Evolutionary conservation across 1,139 yeast genomes (phyloP).

Genomic region (Yamadazyma epiphylla): DNA sequence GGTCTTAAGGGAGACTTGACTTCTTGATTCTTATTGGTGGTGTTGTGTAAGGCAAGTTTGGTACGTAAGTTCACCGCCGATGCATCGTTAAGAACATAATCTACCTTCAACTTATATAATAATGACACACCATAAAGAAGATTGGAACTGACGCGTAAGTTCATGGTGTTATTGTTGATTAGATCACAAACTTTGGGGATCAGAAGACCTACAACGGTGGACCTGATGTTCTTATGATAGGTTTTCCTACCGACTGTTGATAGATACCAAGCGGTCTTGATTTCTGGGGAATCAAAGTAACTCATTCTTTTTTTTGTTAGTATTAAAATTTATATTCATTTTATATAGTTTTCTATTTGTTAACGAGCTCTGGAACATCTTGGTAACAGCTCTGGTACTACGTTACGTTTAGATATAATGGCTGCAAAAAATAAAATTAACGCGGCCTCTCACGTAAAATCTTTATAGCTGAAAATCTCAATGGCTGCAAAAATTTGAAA

Average conservation of each 20-base stretch:
- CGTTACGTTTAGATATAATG: conserved; percentile 1
- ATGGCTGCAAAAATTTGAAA: conserved; percentile 4
- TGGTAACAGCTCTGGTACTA: too few relatives aligned
- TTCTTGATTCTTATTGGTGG: background rate
- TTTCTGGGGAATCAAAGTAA: conserved; percentile 2
- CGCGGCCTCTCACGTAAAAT: too few relatives aligned
- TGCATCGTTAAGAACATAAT: conserved; percentile 38
- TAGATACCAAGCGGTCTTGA: conserved; percentile 9
- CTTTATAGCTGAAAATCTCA: too few relatives aligned
- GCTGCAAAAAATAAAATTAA: too few relatives aligned
- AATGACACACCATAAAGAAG: conserved; percentile 56
- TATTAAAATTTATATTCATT: too few relatives aligned
- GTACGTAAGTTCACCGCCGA: conserved; percentile 8
- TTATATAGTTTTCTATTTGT: too few relatives aligned
- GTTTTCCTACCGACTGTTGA: conserved; percentile 11
- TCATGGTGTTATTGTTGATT: conserved; percentile 16
- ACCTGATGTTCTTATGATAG: conserved; percentile 20
- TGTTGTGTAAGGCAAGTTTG: conserved; percentile 1
- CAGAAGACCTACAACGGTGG: conserved; percentile 35
- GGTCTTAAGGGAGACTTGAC: too few relatives aligned
- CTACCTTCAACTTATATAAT: conserved; percentile 49
- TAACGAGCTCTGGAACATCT: too few relatives aligned
- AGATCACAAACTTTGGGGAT: conserved; percentile 48
- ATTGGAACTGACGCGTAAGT: conserved; percentile 30
- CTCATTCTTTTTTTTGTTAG: too few relatives aligned